These are phyloP conservation scores for Cylindricascospora bacillispora DNA, from an alignment of 1,139 yeast genomes.

Conservation along the genomic window DNA sequence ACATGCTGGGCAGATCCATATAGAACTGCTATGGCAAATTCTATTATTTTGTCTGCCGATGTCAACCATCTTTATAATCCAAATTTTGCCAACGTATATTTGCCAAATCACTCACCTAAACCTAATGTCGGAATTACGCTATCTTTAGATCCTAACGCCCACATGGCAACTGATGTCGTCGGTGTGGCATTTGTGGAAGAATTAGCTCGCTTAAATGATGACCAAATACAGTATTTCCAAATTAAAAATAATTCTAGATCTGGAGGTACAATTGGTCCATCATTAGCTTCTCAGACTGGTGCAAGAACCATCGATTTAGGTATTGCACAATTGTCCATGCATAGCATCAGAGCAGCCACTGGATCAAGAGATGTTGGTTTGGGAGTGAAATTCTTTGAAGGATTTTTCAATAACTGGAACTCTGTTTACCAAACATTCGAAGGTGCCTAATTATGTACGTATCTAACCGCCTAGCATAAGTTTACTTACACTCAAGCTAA, in stretches of 20 bases:
- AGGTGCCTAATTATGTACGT: too few relatives aligned
- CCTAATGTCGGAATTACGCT: conserved; percentile 67
- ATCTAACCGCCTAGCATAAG: too few relatives aligned
- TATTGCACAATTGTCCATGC: conserved; percentile 71
- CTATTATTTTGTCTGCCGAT: conserved; percentile 51
- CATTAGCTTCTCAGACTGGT: conserved; percentile 50
- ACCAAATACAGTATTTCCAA: conserved; percentile 54
- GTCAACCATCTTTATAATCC: conserved; percentile 57
- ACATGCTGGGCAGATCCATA: too few relatives aligned
- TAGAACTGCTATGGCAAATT: conserved; percentile 37
- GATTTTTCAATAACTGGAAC: conserved; percentile 52
- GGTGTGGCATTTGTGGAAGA: conserved; percentile 56
- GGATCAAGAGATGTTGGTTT: conserved; percentile 60
- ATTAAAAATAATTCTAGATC: conserved; percentile 60
- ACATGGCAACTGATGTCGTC: conserved; percentile 69
- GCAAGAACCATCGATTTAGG: conserved; percentile 70
- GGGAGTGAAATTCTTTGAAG: conserved; percentile 51
- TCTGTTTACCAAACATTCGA: conserved; percentile 33
- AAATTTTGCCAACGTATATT: conserved; percentile 46
- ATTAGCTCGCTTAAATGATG: conserved; percentile 48
- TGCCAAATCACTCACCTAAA: conserved; percentile 62
- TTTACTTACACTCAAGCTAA: too few relatives aligned
- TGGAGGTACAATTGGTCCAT: conserved; percentile 77
- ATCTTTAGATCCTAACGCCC: conserved; percentile 63
- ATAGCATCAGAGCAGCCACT: conserved; percentile 63